These are phyloP conservation scores for Carnegiea gigantea DNA, from an alignment of 179 eudicot genomes.

Conservation along the genomic window DNA sequence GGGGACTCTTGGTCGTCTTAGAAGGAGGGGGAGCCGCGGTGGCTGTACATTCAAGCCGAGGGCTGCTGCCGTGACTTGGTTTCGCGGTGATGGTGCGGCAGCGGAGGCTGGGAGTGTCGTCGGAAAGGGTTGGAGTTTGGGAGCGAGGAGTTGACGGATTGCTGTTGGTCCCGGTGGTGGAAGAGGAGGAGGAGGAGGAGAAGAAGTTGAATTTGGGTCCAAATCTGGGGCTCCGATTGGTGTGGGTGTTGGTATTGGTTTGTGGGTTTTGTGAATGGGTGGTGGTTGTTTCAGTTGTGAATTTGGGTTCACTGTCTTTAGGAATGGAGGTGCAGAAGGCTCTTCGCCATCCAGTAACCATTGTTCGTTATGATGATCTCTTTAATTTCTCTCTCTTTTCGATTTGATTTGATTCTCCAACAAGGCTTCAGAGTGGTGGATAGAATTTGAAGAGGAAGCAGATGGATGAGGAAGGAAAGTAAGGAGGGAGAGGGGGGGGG, in stretches of 20 bases:
- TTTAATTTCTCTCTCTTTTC: neutral
- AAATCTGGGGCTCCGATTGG: constrained; percentile 23
- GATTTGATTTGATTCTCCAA: neutral
- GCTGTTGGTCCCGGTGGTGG: constrained; percentile 13
- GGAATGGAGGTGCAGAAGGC: constrained; percentile 78
- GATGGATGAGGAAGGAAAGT: neutral
- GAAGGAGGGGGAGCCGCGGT: neutral
- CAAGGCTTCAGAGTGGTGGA: neutral
- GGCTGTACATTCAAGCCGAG: constrained; percentile 53
- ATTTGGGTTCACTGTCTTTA: constrained; percentile 35
- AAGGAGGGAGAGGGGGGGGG: neutral
- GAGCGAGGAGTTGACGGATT: constrained; percentile 53
- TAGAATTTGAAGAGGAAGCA: neutral
- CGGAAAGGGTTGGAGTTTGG: constrained; percentile 32
- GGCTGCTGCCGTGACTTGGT: constrained; percentile 16
- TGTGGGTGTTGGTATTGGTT: neutral
- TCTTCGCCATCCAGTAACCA: constrained; percentile 86
- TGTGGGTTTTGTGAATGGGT: neutral
- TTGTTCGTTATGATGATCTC: constrained; percentile 13
- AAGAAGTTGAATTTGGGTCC: constrained; percentile 51
- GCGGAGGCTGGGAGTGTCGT: constrained; percentile 33
- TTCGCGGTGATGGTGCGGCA: constrained; percentile 24
- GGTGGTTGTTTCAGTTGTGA: neutral
- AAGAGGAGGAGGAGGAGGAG: constrained; percentile 34
- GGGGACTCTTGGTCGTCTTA: constrained; percentile 31